These are phyloP conservation scores for Blastobotrys serpentis DNA, from an alignment of 1,139 yeast genomes.

Conservation along the genomic window DNA sequence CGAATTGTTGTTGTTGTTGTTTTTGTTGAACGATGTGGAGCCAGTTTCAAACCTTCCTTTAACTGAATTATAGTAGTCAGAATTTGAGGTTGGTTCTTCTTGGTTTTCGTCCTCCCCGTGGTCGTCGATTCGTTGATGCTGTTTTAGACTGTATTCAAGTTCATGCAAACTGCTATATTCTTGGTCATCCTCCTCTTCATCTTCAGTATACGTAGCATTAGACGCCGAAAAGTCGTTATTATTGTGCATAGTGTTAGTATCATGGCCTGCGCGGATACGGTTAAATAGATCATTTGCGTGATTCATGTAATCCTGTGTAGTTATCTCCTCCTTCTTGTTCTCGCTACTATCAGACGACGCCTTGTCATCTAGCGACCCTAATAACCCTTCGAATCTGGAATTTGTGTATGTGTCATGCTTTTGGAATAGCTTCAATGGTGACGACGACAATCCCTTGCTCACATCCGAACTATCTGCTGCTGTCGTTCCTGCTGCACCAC, in stretches of 20 bases:
- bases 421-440: constrained; percentile 31
- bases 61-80: constrained; percentile 19
- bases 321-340: constrained; percentile 13
- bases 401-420: constrained; percentile 32
- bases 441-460: constrained; percentile 16
- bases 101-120: not conserved
- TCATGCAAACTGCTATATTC: constrained; percentile 18
- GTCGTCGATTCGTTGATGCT: constrained; percentile 11
- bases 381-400: constrained; percentile 28
- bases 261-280: constrained; percentile 13
- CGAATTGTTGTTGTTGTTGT: not conserved
- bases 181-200: constrained; percentile 5
- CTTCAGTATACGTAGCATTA: constrained; percentile 3
- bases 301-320: constrained; percentile 24
- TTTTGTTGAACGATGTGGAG: constrained; percentile 4
- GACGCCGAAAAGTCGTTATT: constrained; percentile 4
- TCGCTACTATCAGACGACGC: constrained; percentile 10
- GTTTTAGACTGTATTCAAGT: constrained; percentile 19
- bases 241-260: not conserved
- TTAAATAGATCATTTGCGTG: constrained; percentile 21
- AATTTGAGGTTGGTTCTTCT: not conserved
- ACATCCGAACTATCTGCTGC: constrained; percentile 4
- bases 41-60: constrained; percentile 17
- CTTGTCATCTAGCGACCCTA: constrained; percentile 24
- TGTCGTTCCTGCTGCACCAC: no score